A percentile compares a stretch with the other conserved stretches of the same genome.
Evolutionary conservation across 2,329 filamentous ascomycete species (phyloP).

Genomic region (Rutstroemia sp.): DNA sequence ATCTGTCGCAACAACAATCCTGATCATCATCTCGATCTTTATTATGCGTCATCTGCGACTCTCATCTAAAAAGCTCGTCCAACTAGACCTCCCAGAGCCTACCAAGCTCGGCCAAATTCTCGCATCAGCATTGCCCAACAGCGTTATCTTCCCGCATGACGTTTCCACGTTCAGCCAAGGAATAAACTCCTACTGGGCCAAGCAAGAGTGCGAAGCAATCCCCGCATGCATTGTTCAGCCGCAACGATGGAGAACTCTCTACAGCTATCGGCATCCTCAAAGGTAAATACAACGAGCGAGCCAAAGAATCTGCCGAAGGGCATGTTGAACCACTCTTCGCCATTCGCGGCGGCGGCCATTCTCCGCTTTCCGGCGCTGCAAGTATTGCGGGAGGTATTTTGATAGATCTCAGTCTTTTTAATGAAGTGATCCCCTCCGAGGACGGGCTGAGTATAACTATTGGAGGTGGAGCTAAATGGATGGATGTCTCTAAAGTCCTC

Average conservation of each 20-base stretch:
- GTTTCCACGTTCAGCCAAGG: background rate
- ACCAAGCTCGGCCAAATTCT: background rate
- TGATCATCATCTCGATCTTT: background rate
- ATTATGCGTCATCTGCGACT: background rate
- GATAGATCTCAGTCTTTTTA: slow-evolving; percentile 37
- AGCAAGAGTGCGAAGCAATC: slow-evolving; percentile 4
- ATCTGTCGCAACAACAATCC: no score
- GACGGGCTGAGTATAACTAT: slow-evolving; percentile 24
- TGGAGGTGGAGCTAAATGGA: slow-evolving; percentile 34
- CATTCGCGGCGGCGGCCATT: slow-evolving; percentile 22
- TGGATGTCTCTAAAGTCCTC: slow-evolving; percentile 19
- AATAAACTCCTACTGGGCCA: slow-evolving; percentile 8
- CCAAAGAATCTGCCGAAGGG: background rate
- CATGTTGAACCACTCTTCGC: slow-evolving; percentile 14
- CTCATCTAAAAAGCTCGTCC: background rate
- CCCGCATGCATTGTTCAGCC: slow-evolving; percentile 11
- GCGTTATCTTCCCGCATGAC: background rate
- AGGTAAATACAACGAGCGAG: background rate
- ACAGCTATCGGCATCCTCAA: slow-evolving; percentile 6
- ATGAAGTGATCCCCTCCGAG: slow-evolving; percentile 21
- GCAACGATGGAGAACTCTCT: slow-evolving; percentile 1
- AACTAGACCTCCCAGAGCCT: slow-evolving; percentile 1
- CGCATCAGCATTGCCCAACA: background rate
- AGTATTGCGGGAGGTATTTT: slow-evolving; percentile 42
- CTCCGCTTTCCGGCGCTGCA: slow-evolving; percentile 36